Base-by-base conservation (phyloP, 768 basidiomycete genomes). In the Gymnopilus junonius region DNA sequence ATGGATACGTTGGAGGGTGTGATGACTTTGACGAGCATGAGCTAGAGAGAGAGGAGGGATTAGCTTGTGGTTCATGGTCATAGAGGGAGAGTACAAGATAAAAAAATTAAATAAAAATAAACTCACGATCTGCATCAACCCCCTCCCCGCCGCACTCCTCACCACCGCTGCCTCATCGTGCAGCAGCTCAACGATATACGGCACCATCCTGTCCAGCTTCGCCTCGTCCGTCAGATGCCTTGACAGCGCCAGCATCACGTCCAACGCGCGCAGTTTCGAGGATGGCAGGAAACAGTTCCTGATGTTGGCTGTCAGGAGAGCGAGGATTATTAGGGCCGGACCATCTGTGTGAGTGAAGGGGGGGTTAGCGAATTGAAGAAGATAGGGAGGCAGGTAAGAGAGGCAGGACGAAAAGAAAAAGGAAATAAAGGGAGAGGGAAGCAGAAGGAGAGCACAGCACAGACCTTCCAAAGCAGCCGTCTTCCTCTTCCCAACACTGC, bases 151-250 rank as follows among this genome's bases (percentile, higher is more conserved):
- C 0, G 89, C 88, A 0, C 87, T 83, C n/a, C 97, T 87, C 2
- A 99, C 96, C 8, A 87, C 75, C 0, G 94, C 87, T 1, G 87
- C 84, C 20, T 96, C 95, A 69, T 99, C 96, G n/a, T 91, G 88
- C 20, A 97, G 75, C 4, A 98, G 80, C 39, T 95, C 93, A 1
- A 98, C 89, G 27, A 96, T 85, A 67, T 95, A 98, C 0, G 97
- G 97, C 2, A 97, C 83, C 80, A 97, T 87, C 1, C 96, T 87
- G 72, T 99, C 97, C 55, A 98, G 78, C 73, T 96, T 96, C 3
- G 95, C 94, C 74, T 98, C 97, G 70, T 99, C 97, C 0, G 94
- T 94, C 35, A 99, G 80, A 68, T 92, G 91, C 11, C 85, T 83
- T 8, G 87, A 84, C 15, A 99, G 79, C 0, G 93, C 92, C 25